Evolutionary conservation across 1,284 basidiomycete genomes (phyloP).

Genomic region (Trametes sp.): DNA sequence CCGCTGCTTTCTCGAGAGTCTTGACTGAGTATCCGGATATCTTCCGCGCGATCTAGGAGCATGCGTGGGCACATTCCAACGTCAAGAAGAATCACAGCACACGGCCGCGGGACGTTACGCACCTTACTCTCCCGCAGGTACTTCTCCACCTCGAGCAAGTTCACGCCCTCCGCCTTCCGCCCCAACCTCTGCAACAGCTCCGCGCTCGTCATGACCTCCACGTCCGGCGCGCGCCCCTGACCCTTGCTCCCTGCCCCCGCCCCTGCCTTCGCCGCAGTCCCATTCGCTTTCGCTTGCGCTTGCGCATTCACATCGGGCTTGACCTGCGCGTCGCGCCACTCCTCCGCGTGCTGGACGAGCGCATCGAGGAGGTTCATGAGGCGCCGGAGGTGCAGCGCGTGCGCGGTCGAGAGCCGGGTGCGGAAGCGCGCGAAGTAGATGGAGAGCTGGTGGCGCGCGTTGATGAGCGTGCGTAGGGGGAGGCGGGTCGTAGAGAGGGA

Average conservation of each 20-base stretch:
- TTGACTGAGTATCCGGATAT: slow-evolving; percentile 86
- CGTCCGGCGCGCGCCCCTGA: slow-evolving; percentile 12
- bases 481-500: slow-evolving; percentile 84
- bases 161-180: slow-evolving; percentile 73
- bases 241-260: too few relatives aligned
- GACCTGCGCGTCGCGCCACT: slow-evolving; percentile 48
- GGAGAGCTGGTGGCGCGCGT: slow-evolving; percentile 80
- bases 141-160: slow-evolving; percentile 82
- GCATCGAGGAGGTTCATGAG: slow-evolving; percentile 78
- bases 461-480: slow-evolving; percentile 62
- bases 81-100: too few relatives aligned
- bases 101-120: slow-evolving; percentile 38
- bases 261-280: background rate
- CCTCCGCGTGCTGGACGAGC: slow-evolving; percentile 64
- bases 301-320: too few relatives aligned
- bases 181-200: slow-evolving; percentile 75
- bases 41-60: slow-evolving; percentile 77
- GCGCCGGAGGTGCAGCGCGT: slow-evolving; percentile 84
- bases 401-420: slow-evolving; percentile 74
- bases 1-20: slow-evolving; percentile 58
- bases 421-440: slow-evolving; percentile 85
- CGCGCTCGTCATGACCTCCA: slow-evolving; percentile 70
- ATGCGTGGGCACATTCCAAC: background rate
- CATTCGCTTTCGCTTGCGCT: too few relatives aligned
- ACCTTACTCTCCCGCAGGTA: slow-evolving; percentile 92